These are phyloP conservation scores for Cladosporium sp. DNA, from an alignment of 2,329 filamentous ascomycete genomes.

Conservation along the genomic window DNA sequence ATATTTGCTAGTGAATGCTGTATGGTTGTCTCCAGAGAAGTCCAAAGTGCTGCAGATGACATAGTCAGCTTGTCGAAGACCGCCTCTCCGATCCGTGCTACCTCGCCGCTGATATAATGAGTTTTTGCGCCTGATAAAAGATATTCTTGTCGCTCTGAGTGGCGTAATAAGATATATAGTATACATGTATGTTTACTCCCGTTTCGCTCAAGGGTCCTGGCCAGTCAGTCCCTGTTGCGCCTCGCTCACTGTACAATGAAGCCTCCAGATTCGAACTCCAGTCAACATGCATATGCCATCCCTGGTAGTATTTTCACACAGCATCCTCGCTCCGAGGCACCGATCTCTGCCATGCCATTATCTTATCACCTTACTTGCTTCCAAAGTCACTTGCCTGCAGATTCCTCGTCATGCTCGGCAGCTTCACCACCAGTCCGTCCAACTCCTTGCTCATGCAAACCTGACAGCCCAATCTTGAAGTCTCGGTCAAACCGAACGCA, in stretches of 20 bases:
- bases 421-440: slow-evolving; percentile 78
- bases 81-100: neutral
- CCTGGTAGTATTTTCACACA: neutral
- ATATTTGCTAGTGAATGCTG: neutral
- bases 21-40: neutral
- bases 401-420: slow-evolving; percentile 94
- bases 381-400: slow-evolving; percentile 90
- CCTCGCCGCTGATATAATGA: neutral
- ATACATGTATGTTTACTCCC: slow-evolving; percentile 1
- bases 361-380: slow-evolving; percentile 33
- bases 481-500: slow-evolving; percentile 87
- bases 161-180: slow-evolving; percentile 18
- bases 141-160: slow-evolving; percentile 9
- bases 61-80: neutral
- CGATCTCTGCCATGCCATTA: neutral
- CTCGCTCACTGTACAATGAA: slow-evolving; percentile 13
- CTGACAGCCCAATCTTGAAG: slow-evolving; percentile 80
- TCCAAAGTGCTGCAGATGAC: neutral
- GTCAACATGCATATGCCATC: slow-evolving; percentile 9
- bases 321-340: neutral
- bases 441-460: slow-evolving; percentile 88
- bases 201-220: neutral
- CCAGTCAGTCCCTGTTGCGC: slow-evolving; percentile 9
- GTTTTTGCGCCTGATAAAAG: neutral
- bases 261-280: slow-evolving; percentile 5